Conservation (phyloP, 1,284 basidiomycete species). For the Malassezia dermatis region DNA sequence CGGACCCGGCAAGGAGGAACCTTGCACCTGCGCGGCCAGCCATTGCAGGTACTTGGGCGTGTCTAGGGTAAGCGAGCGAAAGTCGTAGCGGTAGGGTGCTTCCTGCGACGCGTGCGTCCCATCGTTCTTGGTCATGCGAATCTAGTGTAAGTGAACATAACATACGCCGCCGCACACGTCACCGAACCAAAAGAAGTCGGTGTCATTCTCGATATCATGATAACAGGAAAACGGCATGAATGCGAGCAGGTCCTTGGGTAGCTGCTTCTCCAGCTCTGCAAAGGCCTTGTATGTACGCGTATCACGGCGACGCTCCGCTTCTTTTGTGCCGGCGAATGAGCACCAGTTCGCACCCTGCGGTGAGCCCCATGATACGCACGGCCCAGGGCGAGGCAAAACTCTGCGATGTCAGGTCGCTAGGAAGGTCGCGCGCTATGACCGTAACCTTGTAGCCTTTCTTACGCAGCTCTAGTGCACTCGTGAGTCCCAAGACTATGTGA, state of each 20-base stretch:
- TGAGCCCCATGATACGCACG: constrained; percentile 48
- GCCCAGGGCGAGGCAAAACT: constrained; percentile 64
- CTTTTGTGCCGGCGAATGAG: constrained; percentile 52
- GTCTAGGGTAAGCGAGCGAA: constrained; percentile 27
- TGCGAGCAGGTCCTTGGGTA: constrained; percentile 23
- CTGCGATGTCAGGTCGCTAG: constrained; percentile 56
- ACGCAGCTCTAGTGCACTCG: constrained; percentile 49
- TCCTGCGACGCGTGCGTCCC: not conserved
- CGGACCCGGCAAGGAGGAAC: constrained; percentile 16
- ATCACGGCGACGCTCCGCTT: constrained; percentile 22
- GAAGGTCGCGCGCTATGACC: constrained; percentile 60
- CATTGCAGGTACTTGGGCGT: constrained; percentile 29
- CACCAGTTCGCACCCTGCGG: constrained; percentile 60
- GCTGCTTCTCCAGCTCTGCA: constrained; percentile 17
- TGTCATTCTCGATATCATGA: constrained; percentile 15
- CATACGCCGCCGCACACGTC: constrained; percentile 17
- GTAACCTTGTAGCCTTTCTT: constrained; percentile 53
- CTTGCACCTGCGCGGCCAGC: constrained; percentile 24
- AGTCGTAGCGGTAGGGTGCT: constrained; percentile 20
- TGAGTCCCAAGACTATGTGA: constrained; percentile 51
- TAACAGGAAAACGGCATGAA: constrained; percentile 29
- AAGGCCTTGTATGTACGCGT: constrained; percentile 25
- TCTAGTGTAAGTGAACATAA: not conserved
- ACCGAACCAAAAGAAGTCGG: constrained; percentile 26
- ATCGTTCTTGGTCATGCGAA: not conserved